Conservation (phyloP, 2,329 filamentous ascomycete species). For the Monosporascus sp. region DNA sequence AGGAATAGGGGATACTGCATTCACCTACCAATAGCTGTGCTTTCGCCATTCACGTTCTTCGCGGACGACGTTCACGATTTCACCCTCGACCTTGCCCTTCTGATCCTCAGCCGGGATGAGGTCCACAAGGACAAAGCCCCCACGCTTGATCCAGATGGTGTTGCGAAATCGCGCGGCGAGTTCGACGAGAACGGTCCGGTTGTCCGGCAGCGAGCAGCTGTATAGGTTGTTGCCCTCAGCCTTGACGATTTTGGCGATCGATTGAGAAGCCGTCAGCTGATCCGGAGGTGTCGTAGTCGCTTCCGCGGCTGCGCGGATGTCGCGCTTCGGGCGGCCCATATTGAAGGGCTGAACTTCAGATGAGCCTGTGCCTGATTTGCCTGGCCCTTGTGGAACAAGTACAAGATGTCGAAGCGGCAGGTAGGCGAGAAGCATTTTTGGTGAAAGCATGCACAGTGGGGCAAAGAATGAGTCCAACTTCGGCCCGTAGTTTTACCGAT, state of each 20-base stretch:
- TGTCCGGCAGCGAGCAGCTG: conserved; percentile 65
- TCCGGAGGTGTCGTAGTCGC: conserved; percentile 58
- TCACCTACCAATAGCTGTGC: conserved; percentile 71
- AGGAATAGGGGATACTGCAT: neutral
- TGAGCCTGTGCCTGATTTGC: neutral
- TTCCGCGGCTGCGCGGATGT: conserved; percentile 70
- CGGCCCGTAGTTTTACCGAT: neutral
- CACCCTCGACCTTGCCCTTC: conserved; percentile 74
- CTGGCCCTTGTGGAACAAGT: neutral
- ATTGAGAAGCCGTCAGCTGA: conserved; percentile 54
- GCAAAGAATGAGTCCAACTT: neutral
- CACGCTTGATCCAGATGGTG: conserved; percentile 88
- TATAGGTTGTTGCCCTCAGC: conserved; percentile 89
- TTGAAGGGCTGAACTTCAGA: neutral
- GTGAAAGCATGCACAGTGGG: neutral
- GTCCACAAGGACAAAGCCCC: conserved; percentile 82
- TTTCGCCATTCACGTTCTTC: conserved; percentile 93
- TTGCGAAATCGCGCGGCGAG: conserved; percentile 81
- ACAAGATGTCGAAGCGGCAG: neutral
- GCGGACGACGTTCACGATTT: conserved; percentile 88
- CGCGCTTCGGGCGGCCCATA: conserved; percentile 74
- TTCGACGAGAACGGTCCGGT: conserved; percentile 67
- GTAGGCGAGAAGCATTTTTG: neutral
- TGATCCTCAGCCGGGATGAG: conserved; percentile 56
- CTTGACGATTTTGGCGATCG: conserved; percentile 72